Evolutionary conservation across 805 yeast species (phyloP), one percentile per base, ranked within the genome.

Genomic region (Saccharomycopsis sp.): DNA sequence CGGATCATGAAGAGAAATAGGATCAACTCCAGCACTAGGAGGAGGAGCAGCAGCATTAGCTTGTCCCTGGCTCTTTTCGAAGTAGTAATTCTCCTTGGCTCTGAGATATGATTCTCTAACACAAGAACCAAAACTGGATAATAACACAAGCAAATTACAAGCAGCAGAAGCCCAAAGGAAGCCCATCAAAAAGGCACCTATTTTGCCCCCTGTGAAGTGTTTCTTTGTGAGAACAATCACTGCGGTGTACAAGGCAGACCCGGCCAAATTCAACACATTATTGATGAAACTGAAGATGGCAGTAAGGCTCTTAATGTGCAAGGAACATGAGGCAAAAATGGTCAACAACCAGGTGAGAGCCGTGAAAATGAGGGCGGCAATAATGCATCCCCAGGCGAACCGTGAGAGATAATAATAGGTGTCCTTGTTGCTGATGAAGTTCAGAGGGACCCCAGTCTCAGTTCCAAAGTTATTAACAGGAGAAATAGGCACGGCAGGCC

Each of bases 401-500:
- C 93, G 81, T 19, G 89, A 79, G 67, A 86, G 72, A 72, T 84
- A 86, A 73, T 78, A 89, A 70, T 79, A 85, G 49, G 79, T 72
- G 63, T 79, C 74, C 62, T 81, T 76, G 68, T 77, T 69, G 35
- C 70, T 64, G 55, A 73, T 64, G 64, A 90, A 84, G 24, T 73
- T 72, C 2, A 68, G 17, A 9, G 62, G 60, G 34, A 61, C 57
- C n/a, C 53, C 50, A 3, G 42, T 29, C 22, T 74, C 67, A 56
- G 85, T 76, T 53, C 77, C 79, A 66, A 90, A 90, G 74, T 89
- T 89, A 66, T 82, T 83, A 53, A 72, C 80, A 29, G 97, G 97
- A 24, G 96, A 87, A 69, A 91, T 83, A 50, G 97, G 90, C 72
- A 78, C 85, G n/a, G 89, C 97, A 19, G 97, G 87, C 52, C 71